A percentile compares a stretch with the other conserved stretches of the same genome.
Conservation (phyloP, 75 land plant genomes). For the Chamaecyparis obtusa region DNA sequence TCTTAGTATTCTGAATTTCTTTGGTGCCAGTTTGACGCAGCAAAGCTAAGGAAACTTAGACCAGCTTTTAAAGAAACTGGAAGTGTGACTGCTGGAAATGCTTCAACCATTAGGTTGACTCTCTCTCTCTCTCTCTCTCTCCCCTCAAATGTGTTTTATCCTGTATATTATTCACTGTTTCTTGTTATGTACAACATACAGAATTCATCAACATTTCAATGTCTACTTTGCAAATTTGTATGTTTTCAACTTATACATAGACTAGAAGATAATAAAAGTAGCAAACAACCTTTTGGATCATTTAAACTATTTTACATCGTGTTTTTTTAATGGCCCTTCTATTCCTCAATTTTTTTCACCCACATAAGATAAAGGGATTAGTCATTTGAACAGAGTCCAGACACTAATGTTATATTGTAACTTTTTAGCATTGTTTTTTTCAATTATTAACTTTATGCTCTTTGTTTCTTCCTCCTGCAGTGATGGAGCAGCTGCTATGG, state of each 20-base stretch:
- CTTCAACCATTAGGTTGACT: constrained; percentile 84
- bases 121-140: background rate
- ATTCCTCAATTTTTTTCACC: no score
- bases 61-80: constrained; percentile 93
- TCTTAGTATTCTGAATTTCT: constrained; percentile 13
- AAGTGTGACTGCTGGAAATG: constrained; percentile 95
- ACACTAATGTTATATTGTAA: background rate
- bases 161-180: background rate
- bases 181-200: background rate
- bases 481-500: constrained; percentile 98
- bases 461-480: constrained; percentile 30
- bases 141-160: background rate
- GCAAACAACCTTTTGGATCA: background rate
- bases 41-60: constrained; percentile 78
- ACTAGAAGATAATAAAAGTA: background rate
- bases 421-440: background rate
- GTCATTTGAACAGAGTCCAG: background rate
- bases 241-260: background rate
- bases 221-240: no score
- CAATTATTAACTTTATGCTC: background rate
- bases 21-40: constrained; percentile 79
- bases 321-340: background rate
- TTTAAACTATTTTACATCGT: background rate
- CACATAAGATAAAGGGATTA: background rate
- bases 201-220: background rate